Evolutionary conservation across 2,329 filamentous ascomycete genomes (phyloP), one percentile per base, ranked within the genome.

Genomic region (Beauveria varroae): DNA sequence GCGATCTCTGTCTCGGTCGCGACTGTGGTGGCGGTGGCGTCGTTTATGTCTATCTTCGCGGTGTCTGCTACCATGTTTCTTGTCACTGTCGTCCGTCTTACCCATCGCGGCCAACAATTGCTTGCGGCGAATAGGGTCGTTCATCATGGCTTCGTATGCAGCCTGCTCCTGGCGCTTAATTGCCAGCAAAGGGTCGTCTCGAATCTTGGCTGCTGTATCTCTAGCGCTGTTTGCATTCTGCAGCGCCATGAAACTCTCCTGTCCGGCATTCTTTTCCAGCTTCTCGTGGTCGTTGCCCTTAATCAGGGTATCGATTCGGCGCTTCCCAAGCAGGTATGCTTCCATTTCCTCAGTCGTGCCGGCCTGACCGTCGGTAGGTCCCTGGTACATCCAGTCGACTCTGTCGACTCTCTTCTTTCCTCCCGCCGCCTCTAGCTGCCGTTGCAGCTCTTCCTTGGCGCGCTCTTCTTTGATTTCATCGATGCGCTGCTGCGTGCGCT

Each of bases 381-480:
- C 93, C 68, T 89, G 86, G 75, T 99, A 99, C 91, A 99, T 97
- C 91, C 95, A 99, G 69, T 98, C 95, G 28, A 99, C 93, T 41
- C 92, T 86, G 68, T 93, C 88, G 34, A 89, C 78, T 58, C 88
- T 83, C 70, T 91, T 93, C 68, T 84, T 86, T 61, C 93, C 92
- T 43, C 95, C 95, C 0, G 92, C 89, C 2, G 89, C 87, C 75
- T 97, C 95, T 61, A 97, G 91, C 66, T 98, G 83, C 57, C 87
- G 85, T 74, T 97, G 90, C 1, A 98, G 85, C 73, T 98, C 93
- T 73, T 97, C 91, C 66, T 96, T 90, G 53, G 90, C 87, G 52
- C 93, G 87, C 77, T 99, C 96, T 73, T 98, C 93, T 67, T 93
- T 91, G 66, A 96, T 87, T 75, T 99, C 95, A 70, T 96, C 93